A percentile compares a stretch with the other conserved stretches of the same genome.
Evolutionary conservation across 768 basidiomycete genomes (phyloP).

Genomic region (Macrolepiota albuminosa): DNA sequence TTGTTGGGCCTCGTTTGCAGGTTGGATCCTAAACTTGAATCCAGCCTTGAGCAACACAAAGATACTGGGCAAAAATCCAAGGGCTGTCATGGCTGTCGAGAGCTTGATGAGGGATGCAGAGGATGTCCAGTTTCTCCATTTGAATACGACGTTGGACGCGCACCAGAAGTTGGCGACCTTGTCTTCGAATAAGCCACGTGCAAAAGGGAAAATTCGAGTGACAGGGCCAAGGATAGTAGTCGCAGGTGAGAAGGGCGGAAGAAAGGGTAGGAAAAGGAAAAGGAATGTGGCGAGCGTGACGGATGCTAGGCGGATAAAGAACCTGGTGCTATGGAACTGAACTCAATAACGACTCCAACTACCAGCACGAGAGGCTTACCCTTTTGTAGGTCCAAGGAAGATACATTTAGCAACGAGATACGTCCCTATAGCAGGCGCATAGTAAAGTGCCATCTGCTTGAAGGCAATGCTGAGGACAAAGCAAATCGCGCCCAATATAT

Average conservation of each 20-base stretch:
- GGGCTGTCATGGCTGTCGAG: conserved; percentile 59
- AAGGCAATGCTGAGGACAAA: conserved; percentile 87
- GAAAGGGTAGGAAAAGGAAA: conserved; percentile 75
- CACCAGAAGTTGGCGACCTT: conserved; percentile 99
- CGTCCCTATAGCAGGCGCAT: conserved; percentile 86
- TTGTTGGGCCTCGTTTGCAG: conserved; percentile 13
- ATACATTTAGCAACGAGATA: conserved; percentile 90
- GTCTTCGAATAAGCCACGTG: conserved; percentile 88
- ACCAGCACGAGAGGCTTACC: conserved; percentile 41
- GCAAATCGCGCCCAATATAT: conserved; percentile 69
- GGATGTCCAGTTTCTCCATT: conserved; percentile 65
- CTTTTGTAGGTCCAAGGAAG: conserved; percentile 63
- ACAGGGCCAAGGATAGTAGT: conserved; percentile 57
- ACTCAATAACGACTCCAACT: background rate
- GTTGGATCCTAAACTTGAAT: conserved; percentile 16
- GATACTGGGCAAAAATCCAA: conserved; percentile 67
- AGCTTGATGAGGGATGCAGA: conserved; percentile 52
- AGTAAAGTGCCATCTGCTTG: conserved; percentile 97
- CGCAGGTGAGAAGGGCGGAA: conserved; percentile 58
- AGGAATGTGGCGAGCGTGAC: conserved; percentile 61
- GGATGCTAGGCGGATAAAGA: conserved; percentile 64
- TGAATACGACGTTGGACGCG: conserved; percentile 82
- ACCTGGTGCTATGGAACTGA: conserved; percentile 26
- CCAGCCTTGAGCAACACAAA: conserved; percentile 35
- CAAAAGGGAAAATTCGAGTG: conserved; percentile 86